Evolutionary conservation across 768 basidiomycete genomes (phyloP).

Genomic region (Boletus barrowsii): DNA sequence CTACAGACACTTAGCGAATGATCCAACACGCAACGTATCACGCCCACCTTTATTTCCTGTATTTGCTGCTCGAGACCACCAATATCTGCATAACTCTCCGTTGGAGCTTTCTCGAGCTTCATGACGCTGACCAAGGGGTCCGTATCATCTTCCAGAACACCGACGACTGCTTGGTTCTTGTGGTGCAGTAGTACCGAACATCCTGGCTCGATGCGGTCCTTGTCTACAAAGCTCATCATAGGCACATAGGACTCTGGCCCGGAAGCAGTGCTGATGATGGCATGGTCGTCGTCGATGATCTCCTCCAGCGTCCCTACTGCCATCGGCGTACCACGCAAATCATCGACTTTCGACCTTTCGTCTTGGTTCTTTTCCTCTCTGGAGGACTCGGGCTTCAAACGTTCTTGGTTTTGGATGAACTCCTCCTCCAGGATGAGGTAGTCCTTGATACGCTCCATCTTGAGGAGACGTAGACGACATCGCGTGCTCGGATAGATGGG

Average conservation of each 20-base stretch:
- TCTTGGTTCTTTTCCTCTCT: slow-evolving; percentile 96
- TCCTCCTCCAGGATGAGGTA: slow-evolving; percentile 95
- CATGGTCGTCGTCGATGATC: slow-evolving; percentile 97
- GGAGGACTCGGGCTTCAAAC: slow-evolving; percentile 80
- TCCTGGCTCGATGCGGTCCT: slow-evolving; percentile 93
- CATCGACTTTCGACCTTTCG: slow-evolving; percentile 90
- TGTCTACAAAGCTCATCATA: slow-evolving; percentile 98
- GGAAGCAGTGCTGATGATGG: slow-evolving; percentile 93
- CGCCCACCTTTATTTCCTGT: slow-evolving; percentile 93
- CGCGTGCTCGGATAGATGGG: slow-evolving; percentile 92
- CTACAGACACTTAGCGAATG: slow-evolving; percentile 35
- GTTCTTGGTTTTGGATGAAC: slow-evolving; percentile 90
- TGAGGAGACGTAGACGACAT: slow-evolving; percentile 91
- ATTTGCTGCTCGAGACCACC: slow-evolving; percentile 97
- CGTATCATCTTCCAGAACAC: slow-evolving; percentile 91
- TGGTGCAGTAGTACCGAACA: slow-evolving; percentile 95
- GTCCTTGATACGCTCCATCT: slow-evolving; percentile 98
- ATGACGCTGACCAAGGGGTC: slow-evolving; percentile 97
- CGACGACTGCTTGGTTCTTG: slow-evolving; percentile 92
- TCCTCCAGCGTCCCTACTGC: slow-evolving; percentile 98
- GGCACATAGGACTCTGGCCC: slow-evolving; percentile 97
- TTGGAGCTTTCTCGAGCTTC: slow-evolving; percentile 99
- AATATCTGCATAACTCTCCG: slow-evolving; percentile 97
- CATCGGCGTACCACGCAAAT: slow-evolving; percentile 93
- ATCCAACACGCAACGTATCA: background rate